These are phyloP conservation scores for Digitaria exilis DNA, from an alignment of 202 grass and related monocot species.

Conservation along the genomic window DNA sequence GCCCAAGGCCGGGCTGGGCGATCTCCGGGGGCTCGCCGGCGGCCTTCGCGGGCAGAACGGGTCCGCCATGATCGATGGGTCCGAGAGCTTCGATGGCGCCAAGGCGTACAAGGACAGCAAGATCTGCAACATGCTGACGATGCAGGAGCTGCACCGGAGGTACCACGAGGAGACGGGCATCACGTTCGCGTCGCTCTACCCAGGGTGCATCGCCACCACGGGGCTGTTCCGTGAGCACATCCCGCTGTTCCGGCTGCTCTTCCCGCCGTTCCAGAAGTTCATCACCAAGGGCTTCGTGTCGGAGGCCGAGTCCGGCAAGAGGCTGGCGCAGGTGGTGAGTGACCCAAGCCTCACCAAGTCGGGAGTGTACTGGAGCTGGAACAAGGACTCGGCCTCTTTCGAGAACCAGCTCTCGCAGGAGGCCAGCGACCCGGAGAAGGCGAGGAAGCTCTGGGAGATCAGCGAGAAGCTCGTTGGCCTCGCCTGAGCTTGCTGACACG, in stretches of 20 bases:
- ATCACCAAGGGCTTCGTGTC: conserved; percentile 87
- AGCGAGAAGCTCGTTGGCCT: conserved; percentile 94
- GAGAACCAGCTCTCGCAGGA: conserved; percentile 94
- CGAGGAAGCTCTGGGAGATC: conserved; percentile 77
- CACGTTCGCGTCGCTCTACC: conserved; percentile 86
- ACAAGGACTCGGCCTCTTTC: conserved; percentile 87
- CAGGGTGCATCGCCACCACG: conserved; percentile 90
- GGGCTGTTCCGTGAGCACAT: conserved; percentile 85
- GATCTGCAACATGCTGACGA: conserved; percentile 97
- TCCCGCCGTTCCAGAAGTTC: conserved; percentile 89
- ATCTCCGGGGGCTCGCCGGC: conserved; percentile 65
- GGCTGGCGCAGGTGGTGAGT: conserved; percentile 86
- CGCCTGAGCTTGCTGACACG: neutral
- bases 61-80: conserved; percentile 75
- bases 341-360: conserved; percentile 93
- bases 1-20: conserved; percentile 81
- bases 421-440: conserved; percentile 79
- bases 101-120: conserved; percentile 99
- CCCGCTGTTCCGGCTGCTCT: conserved; percentile 69
- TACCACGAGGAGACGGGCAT: conserved; percentile 89
- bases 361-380: conserved; percentile 99
- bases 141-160: conserved; percentile 93
- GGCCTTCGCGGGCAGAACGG: conserved; percentile 46
- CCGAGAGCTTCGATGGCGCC: conserved; percentile 68
- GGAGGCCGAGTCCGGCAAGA: conserved; percentile 79